Conservation (phyloP, 2,329 filamentous ascomycete species). For the Xylaria sp. region DNA sequence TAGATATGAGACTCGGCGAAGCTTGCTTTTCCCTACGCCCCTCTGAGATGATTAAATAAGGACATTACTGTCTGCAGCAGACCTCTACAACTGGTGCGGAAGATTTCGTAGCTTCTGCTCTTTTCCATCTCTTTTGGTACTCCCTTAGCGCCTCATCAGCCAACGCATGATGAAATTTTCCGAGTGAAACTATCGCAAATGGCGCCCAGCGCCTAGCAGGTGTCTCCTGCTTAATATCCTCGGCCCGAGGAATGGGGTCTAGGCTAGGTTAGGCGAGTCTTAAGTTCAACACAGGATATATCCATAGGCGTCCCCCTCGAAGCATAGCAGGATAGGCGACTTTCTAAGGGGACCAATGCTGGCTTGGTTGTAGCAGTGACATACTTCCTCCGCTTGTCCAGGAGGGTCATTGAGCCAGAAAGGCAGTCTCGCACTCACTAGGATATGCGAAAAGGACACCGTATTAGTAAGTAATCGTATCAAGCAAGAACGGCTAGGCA, state of each 20-base stretch:
- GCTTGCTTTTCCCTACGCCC: background rate
- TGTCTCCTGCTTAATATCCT: background rate
- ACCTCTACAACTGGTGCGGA: background rate
- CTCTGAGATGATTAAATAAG: background rate
- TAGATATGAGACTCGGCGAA: background rate
- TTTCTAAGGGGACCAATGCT: background rate
- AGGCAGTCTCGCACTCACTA: background rate
- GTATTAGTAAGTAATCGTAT: background rate
- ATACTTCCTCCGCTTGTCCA: background rate
- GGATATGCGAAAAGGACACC: background rate
- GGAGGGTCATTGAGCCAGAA: background rate
- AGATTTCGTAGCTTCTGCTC: background rate
- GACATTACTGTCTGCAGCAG: background rate
- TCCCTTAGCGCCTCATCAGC: background rate
- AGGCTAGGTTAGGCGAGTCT: background rate
- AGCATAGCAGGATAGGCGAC: background rate
- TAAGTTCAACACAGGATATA: background rate
- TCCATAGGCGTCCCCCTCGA: background rate
- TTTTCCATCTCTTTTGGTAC: background rate
- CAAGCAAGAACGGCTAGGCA: background rate
- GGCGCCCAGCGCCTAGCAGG: background rate
- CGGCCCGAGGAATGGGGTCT: background rate
- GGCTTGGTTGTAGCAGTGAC: background rate
- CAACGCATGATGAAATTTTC: background rate
- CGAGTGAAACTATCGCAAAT: too few species aligned